These are phyloP conservation scores for Colletotrichum chrysophilum DNA, from an alignment of 2,329 filamentous ascomycete species.

Conservation along the genomic window DNA sequence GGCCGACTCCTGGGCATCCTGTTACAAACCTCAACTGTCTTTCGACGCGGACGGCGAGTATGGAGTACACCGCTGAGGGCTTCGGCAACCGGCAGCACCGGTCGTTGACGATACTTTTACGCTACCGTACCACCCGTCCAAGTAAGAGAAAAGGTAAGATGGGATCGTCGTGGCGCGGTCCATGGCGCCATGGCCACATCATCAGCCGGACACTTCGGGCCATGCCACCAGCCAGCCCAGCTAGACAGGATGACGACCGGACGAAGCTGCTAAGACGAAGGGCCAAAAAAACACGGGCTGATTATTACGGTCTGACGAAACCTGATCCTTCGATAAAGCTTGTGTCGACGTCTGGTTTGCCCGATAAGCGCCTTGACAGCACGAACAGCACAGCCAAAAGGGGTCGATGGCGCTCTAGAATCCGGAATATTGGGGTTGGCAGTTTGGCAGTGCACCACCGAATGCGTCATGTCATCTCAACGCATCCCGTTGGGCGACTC, in stretches of 20 bases:
- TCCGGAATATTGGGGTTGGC: background rate
- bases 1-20: background rate
- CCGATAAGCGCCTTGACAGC: background rate
- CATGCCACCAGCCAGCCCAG: background rate
- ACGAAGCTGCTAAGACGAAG: background rate
- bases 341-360: background rate
- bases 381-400: background rate
- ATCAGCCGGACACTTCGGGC: slow-evolving; percentile 9
- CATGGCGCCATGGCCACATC: slow-evolving; percentile 11
- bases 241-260: background rate
- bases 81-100: slow-evolving; percentile 1
- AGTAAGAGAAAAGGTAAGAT: background rate
- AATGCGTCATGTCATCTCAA: background rate
- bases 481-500: background rate
- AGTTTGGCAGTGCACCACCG: background rate
- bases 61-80: background rate
- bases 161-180: background rate
- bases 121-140: background rate
- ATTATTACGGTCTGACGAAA: background rate
- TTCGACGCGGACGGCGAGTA: background rate
- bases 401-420: background rate
- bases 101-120: background rate
- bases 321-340: background rate
- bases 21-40: background rate
- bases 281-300: background rate